phyloP scores from a whole-genome alignment of 2,329 filamentous ascomycete species.

The Fusarium dlaminii region DNA sequence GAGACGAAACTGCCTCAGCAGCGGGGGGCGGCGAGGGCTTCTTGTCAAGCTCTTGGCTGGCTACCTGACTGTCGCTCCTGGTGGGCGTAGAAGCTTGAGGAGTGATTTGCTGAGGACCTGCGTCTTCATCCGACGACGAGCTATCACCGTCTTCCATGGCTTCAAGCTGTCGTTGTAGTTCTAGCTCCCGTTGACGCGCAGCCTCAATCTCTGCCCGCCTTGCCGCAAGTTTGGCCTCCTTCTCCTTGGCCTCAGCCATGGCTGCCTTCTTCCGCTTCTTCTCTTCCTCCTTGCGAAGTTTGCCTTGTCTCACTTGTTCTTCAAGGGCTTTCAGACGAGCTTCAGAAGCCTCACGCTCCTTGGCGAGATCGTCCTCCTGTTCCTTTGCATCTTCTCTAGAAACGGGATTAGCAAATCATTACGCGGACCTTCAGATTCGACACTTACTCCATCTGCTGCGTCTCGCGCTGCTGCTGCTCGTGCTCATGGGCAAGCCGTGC shows the following conservation, averaged over 20 bases:
- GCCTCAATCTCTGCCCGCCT: conserved; percentile 93
- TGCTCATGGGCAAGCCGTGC: conserved; percentile 76
- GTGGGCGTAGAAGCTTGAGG: conserved; percentile 69
- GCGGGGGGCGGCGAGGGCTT: conserved; percentile 60
- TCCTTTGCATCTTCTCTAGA: conserved; percentile 75
- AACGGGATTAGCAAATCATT: conserved; percentile 39
- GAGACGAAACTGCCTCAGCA: conserved; percentile 49
- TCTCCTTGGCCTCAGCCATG: conserved; percentile 84
- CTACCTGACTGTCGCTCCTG: conserved; percentile 59
- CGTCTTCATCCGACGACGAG: conserved; percentile 83
- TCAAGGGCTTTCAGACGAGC: conserved; percentile 89
- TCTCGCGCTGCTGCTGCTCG: conserved; percentile 77
- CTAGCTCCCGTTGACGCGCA: conserved; percentile 87
- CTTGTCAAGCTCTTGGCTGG: conserved; percentile 64
- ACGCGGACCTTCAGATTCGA: neutral
- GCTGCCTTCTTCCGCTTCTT: conserved; percentile 92
- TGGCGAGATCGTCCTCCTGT: conserved; percentile 82
- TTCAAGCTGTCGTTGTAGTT: conserved; percentile 88
- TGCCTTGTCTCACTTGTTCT: conserved; percentile 92
- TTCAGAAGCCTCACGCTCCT: conserved; percentile 82
- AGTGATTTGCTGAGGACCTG: conserved; percentile 76
- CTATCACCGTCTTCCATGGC: conserved; percentile 77
- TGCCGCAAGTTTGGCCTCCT: conserved; percentile 83
- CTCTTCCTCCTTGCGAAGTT: conserved; percentile 95
- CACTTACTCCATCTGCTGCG: conserved; percentile 84